A percentile compares a stretch with the other conserved stretches of the same genome.
phyloP scores from a whole-genome alignment of 2,329 filamentous ascomycete species.

The Aspergillus cejpii region DNA sequence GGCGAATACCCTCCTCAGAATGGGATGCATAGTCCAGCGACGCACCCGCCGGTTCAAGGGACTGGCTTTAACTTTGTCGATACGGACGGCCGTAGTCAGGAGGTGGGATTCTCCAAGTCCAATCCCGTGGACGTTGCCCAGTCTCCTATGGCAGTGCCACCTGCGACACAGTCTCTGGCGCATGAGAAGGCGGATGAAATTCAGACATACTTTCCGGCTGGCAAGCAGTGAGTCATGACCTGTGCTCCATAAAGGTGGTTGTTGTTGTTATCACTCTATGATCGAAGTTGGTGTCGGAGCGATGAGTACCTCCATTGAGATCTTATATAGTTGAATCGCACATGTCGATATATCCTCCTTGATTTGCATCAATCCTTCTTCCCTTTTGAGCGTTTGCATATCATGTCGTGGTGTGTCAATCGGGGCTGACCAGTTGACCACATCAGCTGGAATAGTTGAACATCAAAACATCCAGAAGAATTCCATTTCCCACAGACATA shows the following conservation, averaged over 20 bases:
- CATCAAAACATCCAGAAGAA: not conserved
- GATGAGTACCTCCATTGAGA: no score
- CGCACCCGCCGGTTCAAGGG: constrained; percentile 13
- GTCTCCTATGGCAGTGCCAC: constrained; percentile 4
- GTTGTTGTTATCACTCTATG: no score
- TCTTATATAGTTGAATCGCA: no score
- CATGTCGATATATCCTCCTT: not conserved
- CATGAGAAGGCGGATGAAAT: constrained; percentile 5
- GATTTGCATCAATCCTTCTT: not conserved
- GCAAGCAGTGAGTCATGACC: not conserved
- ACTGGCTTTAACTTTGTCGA: constrained; percentile 23
- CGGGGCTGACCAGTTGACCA: not conserved
- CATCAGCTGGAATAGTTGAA: not conserved
- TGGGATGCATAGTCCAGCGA: constrained; percentile 10
- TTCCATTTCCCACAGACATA: no score
- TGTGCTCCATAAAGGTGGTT: not conserved
- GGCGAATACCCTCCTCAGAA: constrained; percentile 14
- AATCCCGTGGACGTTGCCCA: constrained; percentile 4
- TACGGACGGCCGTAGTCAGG: constrained; percentile 23
- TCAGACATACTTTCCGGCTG: constrained; percentile 1
- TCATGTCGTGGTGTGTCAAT: not conserved
- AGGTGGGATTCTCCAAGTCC: constrained; percentile 15
- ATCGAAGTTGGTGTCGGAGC: no score
- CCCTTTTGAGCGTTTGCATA: not conserved
- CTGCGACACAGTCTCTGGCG: constrained; percentile 4